These are phyloP conservation scores for Udeniomyces megalosporus DNA, from an alignment of 768 basidiomycete genomes.

Conservation along the genomic window DNA sequence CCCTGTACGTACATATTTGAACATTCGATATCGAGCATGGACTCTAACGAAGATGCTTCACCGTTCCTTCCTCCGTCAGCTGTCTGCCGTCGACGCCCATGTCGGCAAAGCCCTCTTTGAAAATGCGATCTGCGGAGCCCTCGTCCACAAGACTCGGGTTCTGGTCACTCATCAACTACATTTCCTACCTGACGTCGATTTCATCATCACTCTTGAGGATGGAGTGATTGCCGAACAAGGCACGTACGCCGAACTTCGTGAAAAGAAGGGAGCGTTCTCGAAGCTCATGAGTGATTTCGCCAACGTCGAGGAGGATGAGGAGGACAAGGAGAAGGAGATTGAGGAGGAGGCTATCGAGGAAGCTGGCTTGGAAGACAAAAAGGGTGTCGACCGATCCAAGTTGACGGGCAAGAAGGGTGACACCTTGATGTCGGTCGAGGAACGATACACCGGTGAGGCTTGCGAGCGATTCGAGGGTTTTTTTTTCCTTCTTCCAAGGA, in stretches of 20 bases:
- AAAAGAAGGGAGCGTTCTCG: conserved; percentile 40
- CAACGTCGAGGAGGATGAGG: conserved; percentile 28
- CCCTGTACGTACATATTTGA: conserved; percentile 37
- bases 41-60: too few relatives aligned
- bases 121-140: conserved; percentile 53
- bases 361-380: conserved; percentile 19
- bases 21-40: too few relatives aligned
- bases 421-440: conserved; percentile 1
- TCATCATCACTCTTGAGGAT: conserved; percentile 61
- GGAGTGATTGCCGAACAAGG: conserved; percentile 67
- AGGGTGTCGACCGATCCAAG: conserved; percentile 32
- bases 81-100: conserved; percentile 83
- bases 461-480: too few relatives aligned
- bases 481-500: too few relatives aligned
- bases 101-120: conserved; percentile 77
- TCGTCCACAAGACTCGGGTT: conserved; percentile 57
- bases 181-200: conserved; percentile 61
- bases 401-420: conserved; percentile 32
- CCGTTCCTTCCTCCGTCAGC: conserved; percentile 12
- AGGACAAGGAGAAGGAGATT: conserved; percentile 29
- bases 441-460: conserved; percentile 1
- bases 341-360: conserved; percentile 4
- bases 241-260: conserved; percentile 56
- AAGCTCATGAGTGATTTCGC: conserved; percentile 48
- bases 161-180: conserved; percentile 86